Conservation (phyloP, 2,329 filamentous ascomycete species). For the Verticillium tricorpus region DNA sequence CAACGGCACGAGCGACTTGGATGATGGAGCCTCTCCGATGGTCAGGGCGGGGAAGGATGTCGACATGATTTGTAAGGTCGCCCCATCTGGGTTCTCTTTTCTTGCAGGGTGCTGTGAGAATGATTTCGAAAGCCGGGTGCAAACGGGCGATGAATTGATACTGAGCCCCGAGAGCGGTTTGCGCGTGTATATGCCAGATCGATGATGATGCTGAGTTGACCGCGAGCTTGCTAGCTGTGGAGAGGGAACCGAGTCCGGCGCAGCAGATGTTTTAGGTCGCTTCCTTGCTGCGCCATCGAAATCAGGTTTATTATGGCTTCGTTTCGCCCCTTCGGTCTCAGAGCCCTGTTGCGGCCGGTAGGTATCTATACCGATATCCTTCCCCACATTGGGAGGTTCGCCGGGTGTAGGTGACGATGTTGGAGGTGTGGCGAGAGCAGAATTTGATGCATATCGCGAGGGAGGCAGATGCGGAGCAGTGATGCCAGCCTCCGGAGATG, state of each 20-base stretch:
- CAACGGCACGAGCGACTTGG: neutral
- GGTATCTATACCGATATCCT: neutral
- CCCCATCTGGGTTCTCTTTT: neutral
- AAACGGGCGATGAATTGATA: neutral
- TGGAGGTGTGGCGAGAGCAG: constrained; percentile 9
- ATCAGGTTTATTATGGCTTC: neutral
- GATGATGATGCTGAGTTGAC: neutral
- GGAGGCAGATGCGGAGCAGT: neutral
- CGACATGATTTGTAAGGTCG: neutral
- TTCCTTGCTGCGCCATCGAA: neutral
- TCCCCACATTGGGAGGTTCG: neutral
- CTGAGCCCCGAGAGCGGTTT: neutral
- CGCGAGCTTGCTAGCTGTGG: neutral
- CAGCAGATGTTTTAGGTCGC: neutral
- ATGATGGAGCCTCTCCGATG: neutral
- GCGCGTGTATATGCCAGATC: neutral
- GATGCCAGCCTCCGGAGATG: neutral
- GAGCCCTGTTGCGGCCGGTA: neutral
- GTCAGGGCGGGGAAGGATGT: neutral
- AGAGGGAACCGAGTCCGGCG: neutral
- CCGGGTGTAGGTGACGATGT: constrained; percentile 5
- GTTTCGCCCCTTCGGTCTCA: neutral
- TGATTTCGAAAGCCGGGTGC: neutral
- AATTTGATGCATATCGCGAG: neutral
- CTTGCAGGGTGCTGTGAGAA: neutral